Evolutionary conservation across 164 flowering plant genomes (phyloP), one percentile per base, ranked within the genome.

Genomic region (Vitis rupestris): DNA sequence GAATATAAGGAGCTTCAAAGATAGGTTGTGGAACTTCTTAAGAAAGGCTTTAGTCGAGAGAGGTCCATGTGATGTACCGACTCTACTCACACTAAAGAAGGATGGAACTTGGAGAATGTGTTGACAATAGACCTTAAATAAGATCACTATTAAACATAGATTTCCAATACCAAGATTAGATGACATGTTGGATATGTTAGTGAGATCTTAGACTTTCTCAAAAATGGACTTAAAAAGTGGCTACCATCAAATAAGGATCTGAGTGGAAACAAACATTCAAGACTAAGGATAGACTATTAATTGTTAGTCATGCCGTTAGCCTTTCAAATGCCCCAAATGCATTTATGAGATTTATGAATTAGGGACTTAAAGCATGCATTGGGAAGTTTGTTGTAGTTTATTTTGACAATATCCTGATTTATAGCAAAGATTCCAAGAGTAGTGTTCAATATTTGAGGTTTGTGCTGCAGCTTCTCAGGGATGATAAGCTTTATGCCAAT

Each of bases 231-330:
- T 23, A 23, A 23, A 23, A 23, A 23, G 27, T 23, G 27, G 27
- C 27, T 23, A 23, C 27, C 27, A 23, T 23, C 27, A 23, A 23
- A 23, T 23, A 23, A 23, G 27, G 27, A 23, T 23, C 27, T 52
- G 59, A 65, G 52, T 65, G 44, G 68, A 65, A 65, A 19, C 51
- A 58, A 51, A 37, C 59, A 3, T 65, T 65, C 10, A 65, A 51
- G 52, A 65, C 58, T 10, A 65, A 27, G 47, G 13, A 65, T 16
- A 59, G 68, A 13, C 9, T 65, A 65, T 50, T 58, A 50, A 52
- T 65, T 29, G 68, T 0, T 51, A 5, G 68, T 65, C 23, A 65
- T 65, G 68, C 59, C 59, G 5, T 65, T 53, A 47, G 59, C 10
- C 59, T 65, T 1, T 65, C 68, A 15, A 65, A 65, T 30, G 68